These are phyloP conservation scores for Phycomyces blakesleeanus DNA, from an alignment of 192 early-diverging fungal genomes.

Conservation along the genomic window DNA sequence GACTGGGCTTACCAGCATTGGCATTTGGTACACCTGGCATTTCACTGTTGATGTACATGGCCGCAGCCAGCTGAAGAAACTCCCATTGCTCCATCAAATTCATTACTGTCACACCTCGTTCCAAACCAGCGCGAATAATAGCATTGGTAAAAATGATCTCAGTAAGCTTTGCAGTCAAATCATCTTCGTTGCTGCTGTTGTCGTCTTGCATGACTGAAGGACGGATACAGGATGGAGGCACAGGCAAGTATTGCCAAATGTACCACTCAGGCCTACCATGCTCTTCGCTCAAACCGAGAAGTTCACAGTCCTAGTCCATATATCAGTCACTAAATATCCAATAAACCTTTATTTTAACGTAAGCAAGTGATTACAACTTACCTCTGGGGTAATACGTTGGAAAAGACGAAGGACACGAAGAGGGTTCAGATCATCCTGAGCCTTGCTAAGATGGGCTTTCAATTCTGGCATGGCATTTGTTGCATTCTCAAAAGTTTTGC, in stretches of 20 bases:
- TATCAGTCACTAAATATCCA: conserved; percentile 2
- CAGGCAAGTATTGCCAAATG: conserved; percentile 91
- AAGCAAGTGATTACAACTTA: too few species aligned
- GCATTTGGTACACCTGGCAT: conserved; percentile 82
- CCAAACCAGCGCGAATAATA: conserved; percentile 62
- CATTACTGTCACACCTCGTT: conserved; percentile 59
- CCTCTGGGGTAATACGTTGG: conserved; percentile 81
- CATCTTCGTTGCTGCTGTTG: conserved; percentile 90
- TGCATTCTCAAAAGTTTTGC: conserved; percentile 73
- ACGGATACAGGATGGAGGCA: conserved; percentile 94
- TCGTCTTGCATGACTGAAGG: conserved; percentile 94
- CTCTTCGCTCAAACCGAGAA: conserved; percentile 85
- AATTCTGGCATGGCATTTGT: conserved; percentile 70
- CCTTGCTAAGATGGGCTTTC: conserved; percentile 69
- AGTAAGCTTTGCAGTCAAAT: conserved; percentile 90
- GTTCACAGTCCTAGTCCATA: conserved; percentile 74
- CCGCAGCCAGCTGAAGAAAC: conserved; percentile 85
- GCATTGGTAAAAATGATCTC: conserved; percentile 92
- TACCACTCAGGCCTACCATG: conserved; percentile 88
- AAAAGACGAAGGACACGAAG: conserved; percentile 82
- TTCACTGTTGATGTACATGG: conserved; percentile 97
- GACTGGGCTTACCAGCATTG: conserved; percentile 57
- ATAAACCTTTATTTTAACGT: too few species aligned
- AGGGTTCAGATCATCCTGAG: conserved; percentile 95
- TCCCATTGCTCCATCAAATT: conserved; percentile 95